Evolutionary conservation across 2,329 filamentous ascomycete species (phyloP).

Genomic region (Massarina eburnea): DNA sequence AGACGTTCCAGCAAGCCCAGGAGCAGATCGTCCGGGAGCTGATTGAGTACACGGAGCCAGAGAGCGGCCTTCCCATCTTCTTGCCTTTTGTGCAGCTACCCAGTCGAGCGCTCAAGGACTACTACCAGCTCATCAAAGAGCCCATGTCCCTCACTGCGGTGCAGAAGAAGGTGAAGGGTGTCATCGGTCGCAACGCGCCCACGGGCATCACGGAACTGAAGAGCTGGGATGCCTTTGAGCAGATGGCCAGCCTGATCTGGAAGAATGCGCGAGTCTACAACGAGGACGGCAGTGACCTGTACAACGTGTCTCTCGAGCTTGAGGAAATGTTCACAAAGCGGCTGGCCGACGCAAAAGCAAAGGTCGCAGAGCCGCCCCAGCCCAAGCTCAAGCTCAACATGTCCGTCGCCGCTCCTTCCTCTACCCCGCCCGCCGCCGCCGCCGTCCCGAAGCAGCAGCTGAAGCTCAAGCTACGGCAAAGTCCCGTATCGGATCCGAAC

Average conservation of each 20-base stretch:
- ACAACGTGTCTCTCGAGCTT: slow-evolving; percentile 72
- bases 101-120: slow-evolving; percentile 74
- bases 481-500: slow-evolving; percentile 42
- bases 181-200: slow-evolving; percentile 66
- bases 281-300: slow-evolving; percentile 86
- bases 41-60: slow-evolving; percentile 63
- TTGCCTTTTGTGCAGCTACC: slow-evolving; percentile 79
- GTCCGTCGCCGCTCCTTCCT: slow-evolving; percentile 37
- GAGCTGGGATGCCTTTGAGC: slow-evolving; percentile 79
- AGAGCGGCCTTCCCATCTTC: slow-evolving; percentile 66
- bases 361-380: slow-evolving; percentile 70
- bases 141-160: slow-evolving; percentile 78
- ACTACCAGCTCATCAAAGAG: slow-evolving; percentile 80
- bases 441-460: slow-evolving; percentile 51
- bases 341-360: slow-evolving; percentile 70
- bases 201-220: slow-evolving; percentile 70
- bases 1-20: slow-evolving; percentile 81
- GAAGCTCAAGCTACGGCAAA: slow-evolving; percentile 61
- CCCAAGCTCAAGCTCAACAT: slow-evolving; percentile 82
- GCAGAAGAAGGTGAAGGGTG: slow-evolving; percentile 74
- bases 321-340: slow-evolving; percentile 71
- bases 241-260: slow-evolving; percentile 81
- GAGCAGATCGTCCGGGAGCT: slow-evolving; percentile 80
- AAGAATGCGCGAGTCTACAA: slow-evolving; percentile 87
- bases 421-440: slow-evolving; percentile 20